Evolutionary conservation across 2,329 filamentous ascomycete genomes (phyloP).

Genomic region (Lachnellula suecica): DNA sequence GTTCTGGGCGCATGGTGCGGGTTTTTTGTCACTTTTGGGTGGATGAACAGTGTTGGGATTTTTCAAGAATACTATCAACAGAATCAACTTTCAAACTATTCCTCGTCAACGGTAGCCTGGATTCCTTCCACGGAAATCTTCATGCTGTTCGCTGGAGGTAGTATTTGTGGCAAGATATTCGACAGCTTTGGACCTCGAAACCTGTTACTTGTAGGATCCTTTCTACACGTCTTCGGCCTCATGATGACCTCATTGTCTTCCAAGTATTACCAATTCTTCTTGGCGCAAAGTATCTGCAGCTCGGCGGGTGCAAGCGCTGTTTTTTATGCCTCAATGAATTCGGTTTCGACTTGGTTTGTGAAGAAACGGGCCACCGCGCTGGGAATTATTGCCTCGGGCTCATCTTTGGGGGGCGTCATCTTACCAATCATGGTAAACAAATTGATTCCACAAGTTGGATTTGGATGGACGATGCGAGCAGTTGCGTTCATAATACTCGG

Average conservation of each 20-base stretch:
- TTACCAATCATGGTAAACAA: constrained; percentile 54
- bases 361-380: constrained; percentile 33
- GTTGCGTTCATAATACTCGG: constrained; percentile 48
- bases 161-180: constrained; percentile 60
- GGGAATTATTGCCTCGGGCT: constrained; percentile 45
- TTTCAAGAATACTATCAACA: constrained; percentile 59
- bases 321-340: no score
- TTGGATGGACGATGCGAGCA: constrained; percentile 54
- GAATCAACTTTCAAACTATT: constrained; percentile 46
- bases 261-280: constrained; percentile 52
- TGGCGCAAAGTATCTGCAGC: constrained; percentile 45
- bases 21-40: neutral
- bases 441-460: constrained; percentile 48
- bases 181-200: constrained; percentile 59
- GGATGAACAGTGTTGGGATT: constrained; percentile 36
- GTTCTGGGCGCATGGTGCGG: neutral
- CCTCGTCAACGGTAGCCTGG: constrained; percentile 58
- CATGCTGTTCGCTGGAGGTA: constrained; percentile 52
- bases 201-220: constrained; percentile 50
- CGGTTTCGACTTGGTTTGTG: neutral
- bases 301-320: constrained; percentile 45
- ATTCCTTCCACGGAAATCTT: constrained; percentile 56
- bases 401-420: constrained; percentile 50
- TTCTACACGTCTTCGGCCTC: constrained; percentile 58
- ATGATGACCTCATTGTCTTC: constrained; percentile 62